Evolutionary conservation across 1,284 basidiomycete genomes (phyloP).

Genomic region (Boletus sp.): DNA sequence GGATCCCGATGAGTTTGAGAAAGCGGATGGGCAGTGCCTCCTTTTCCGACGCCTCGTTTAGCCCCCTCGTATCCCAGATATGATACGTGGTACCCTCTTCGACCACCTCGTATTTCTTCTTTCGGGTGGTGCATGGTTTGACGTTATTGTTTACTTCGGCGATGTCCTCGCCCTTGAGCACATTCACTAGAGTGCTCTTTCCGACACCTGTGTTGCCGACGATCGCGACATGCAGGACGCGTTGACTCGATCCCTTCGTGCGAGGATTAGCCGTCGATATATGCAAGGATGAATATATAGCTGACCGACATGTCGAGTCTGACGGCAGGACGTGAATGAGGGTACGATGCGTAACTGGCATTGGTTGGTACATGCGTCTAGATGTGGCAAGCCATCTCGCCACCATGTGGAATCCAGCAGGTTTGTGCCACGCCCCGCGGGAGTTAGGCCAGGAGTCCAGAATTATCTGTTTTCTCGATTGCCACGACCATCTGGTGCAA

Average conservation of each 20-base stretch:
- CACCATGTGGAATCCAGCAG: constrained; percentile 21
- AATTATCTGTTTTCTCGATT: neutral
- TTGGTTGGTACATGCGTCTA: neutral
- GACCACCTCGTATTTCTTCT: constrained; percentile 13
- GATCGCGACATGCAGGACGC: constrained; percentile 19
- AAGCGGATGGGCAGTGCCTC: neutral
- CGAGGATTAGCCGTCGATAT: constrained; percentile 3
- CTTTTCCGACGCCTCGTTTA: constrained; percentile 21
- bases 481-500: neutral
- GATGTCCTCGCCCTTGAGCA: constrained; percentile 17
- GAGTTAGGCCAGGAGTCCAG: neutral
- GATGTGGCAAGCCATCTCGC: neutral
- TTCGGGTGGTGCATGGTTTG: constrained; percentile 21
- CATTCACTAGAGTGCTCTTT: constrained; percentile 29
- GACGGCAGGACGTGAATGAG: neutral
- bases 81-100: constrained; percentile 9
- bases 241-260: constrained; percentile 5
- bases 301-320: constrained; percentile 20
- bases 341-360: neutral
- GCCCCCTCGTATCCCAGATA: constrained; percentile 28
- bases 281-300: neutral
- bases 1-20: constrained; percentile 5
- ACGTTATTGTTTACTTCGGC: constrained; percentile 21
- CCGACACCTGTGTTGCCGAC: constrained; percentile 26
- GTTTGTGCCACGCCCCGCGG: constrained; percentile 7